Evolutionary conservation across 2,329 filamentous ascomycete species (phyloP).

Genomic region (Cladosporium oxysporum): DNA sequence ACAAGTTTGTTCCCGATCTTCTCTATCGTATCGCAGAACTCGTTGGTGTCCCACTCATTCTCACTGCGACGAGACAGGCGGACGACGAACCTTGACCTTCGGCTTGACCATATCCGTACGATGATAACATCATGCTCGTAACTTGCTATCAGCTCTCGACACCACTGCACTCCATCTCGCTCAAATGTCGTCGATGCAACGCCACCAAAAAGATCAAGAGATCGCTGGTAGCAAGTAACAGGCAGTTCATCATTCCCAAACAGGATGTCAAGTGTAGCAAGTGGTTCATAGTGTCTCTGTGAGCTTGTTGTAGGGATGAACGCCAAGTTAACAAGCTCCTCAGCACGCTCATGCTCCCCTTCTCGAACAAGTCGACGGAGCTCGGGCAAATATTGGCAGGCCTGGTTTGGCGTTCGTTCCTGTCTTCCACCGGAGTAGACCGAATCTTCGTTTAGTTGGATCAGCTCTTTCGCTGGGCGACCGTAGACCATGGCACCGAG

Average conservation of each 20-base stretch:
- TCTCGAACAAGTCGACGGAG: conserved; percentile 46
- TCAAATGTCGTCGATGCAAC: conserved; percentile 43
- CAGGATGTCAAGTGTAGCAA: background rate
- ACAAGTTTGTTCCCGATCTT: conserved; percentile 29
- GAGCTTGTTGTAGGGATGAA: conserved; percentile 51
- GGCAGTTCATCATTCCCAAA: conserved; percentile 36
- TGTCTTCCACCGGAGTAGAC: conserved; percentile 51
- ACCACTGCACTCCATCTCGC: conserved; percentile 35
- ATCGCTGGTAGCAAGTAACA: conserved; percentile 41
- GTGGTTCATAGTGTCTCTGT: conserved; percentile 50
- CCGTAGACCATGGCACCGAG: conserved; percentile 51
- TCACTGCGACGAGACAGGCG: conserved; percentile 45
- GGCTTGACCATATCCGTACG: conserved; percentile 34
- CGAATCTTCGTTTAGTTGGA: conserved; percentile 53
- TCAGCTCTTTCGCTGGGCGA: conserved; percentile 44
- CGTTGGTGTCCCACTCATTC: conserved; percentile 47
- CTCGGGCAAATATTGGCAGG: conserved; percentile 37
- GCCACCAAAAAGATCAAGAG: conserved; percentile 43
- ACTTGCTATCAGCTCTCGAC: conserved; percentile 47
- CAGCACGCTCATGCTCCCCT: conserved; percentile 44
- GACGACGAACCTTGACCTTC: conserved; percentile 26
- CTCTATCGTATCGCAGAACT: conserved; percentile 46
- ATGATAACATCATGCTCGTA: conserved; percentile 46
- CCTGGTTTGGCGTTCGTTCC: conserved; percentile 44
- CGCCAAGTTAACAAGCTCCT: conserved; percentile 42